Conservation (phyloP, 257 asterid genomes). For the Petrea volubilis region DNA sequence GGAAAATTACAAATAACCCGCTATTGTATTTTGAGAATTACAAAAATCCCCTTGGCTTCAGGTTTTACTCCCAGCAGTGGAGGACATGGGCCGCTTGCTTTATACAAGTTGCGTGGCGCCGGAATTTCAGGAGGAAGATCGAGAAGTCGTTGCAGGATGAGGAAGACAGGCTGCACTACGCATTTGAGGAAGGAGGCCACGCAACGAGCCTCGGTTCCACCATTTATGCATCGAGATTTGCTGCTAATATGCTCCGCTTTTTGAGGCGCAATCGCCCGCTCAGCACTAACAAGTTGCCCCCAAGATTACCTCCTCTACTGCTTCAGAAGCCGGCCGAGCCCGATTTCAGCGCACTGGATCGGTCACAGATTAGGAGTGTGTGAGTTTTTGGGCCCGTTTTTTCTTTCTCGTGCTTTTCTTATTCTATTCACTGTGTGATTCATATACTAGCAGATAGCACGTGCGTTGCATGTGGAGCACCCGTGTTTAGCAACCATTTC, state of each 20-base stretch:
- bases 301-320: conserved; percentile 42
- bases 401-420: too few relatives aligned
- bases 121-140: conserved; percentile 50
- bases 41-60: conserved; percentile 28
- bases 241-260: conserved; percentile 43
- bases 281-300: conserved; percentile 26
- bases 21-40: too few relatives aligned
- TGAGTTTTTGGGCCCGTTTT: too few relatives aligned
- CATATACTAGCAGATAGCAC: too few relatives aligned
- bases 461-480: too few relatives aligned
- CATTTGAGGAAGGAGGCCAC: conserved; percentile 21
- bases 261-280: conserved; percentile 30
- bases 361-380: too few relatives aligned
- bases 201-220: conserved; percentile 44
- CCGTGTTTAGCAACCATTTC: too few relatives aligned
- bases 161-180: conserved; percentile 32
- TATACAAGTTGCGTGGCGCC: conserved; percentile 74
- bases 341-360: conserved; percentile 37
- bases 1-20: too few relatives aligned
- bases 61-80: conserved; percentile 70
- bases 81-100: conserved; percentile 72
- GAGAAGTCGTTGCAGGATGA: conserved; percentile 45
- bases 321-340: conserved; percentile 74
- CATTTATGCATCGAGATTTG: conserved; percentile 61
- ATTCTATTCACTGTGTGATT: too few relatives aligned